Conservation (phyloP, 2,329 filamentous ascomycete genomes). For the Fonsecaea erecta region DNA sequence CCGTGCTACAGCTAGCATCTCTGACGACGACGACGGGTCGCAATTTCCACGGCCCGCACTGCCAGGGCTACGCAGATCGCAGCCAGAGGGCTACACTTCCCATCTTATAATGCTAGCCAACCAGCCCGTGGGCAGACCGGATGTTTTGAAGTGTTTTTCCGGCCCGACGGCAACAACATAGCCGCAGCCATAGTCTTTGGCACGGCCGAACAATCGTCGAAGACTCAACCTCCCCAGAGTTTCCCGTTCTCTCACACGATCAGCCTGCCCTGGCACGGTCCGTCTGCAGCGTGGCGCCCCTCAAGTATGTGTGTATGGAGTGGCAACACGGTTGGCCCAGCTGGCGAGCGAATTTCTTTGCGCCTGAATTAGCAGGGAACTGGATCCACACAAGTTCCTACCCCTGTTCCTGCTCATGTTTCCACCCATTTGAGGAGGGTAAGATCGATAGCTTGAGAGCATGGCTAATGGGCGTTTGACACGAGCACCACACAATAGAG, state of each 20-base stretch:
- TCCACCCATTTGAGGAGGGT: constrained; percentile 11
- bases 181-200: constrained; percentile 1
- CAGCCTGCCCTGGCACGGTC: not conserved
- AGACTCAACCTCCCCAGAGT: not conserved
- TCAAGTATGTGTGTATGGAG: constrained; percentile 9
- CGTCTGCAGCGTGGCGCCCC: not conserved
- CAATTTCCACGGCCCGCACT: constrained; percentile 6
- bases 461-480: constrained; percentile 26
- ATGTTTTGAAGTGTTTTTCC: constrained; percentile 7
- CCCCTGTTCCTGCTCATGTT: not conserved
- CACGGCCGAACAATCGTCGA: not conserved
- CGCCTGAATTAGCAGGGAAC: constrained; percentile 3
- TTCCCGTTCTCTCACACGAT: not conserved
- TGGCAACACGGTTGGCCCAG: constrained; percentile 2
- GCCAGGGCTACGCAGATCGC: constrained; percentile 9
- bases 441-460: constrained; percentile 14
- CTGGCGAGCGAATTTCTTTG: constrained; percentile 4
- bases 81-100: not conserved
- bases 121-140: not conserved
- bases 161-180: not conserved
- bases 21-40: constrained; percentile 10
- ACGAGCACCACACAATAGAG: constrained; percentile 11
- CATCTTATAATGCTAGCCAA: not conserved
- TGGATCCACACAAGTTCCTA: constrained; percentile 3
- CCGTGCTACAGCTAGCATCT: constrained; percentile 14